Evolutionary conservation across 2,329 filamentous ascomycete species (phyloP).

Genomic region (Penicillium hordei): DNA sequence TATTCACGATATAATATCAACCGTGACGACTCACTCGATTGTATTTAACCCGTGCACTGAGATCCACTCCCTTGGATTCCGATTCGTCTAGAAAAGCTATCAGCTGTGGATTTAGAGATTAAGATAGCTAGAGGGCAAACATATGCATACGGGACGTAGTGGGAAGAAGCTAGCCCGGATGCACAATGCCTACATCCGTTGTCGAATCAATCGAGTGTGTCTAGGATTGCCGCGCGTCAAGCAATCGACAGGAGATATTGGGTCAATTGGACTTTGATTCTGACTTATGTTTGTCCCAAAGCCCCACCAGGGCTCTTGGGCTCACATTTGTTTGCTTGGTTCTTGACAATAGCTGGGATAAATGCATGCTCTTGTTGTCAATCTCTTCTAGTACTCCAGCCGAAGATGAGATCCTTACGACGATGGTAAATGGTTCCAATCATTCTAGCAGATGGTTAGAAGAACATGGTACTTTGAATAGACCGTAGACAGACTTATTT

Average conservation of each 20-base stretch:
- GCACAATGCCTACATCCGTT: not conserved
- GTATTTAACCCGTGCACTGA: not conserved
- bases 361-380: not conserved
- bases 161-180: not conserved
- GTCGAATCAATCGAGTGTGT: not conserved
- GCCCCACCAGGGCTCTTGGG: not conserved
- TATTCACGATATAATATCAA: not conserved
- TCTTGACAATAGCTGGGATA: not conserved
- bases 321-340: not conserved
- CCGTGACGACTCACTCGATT: too few relatives aligned
- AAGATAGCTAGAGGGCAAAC: not conserved
- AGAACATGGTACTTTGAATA: too few relatives aligned
- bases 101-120: not conserved
- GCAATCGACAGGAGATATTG: not conserved
- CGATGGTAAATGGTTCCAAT: not conserved
- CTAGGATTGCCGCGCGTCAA: slow-evolving; percentile 9
- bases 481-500: too few relatives aligned
- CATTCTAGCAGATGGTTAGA: not conserved
- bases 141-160: not conserved
- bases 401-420: not conserved
- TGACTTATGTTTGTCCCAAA: too few relatives aligned
- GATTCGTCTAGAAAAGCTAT: not conserved
- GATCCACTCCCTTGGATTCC: not conserved
- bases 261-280: not conserved
- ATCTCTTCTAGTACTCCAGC: too few relatives aligned